A percentile compares a stretch with the other conserved stretches of the same genome.
Evolutionary conservation across 2,329 filamentous ascomycete species (phyloP).

Genomic region (Microcyclospora tardicrescens): DNA sequence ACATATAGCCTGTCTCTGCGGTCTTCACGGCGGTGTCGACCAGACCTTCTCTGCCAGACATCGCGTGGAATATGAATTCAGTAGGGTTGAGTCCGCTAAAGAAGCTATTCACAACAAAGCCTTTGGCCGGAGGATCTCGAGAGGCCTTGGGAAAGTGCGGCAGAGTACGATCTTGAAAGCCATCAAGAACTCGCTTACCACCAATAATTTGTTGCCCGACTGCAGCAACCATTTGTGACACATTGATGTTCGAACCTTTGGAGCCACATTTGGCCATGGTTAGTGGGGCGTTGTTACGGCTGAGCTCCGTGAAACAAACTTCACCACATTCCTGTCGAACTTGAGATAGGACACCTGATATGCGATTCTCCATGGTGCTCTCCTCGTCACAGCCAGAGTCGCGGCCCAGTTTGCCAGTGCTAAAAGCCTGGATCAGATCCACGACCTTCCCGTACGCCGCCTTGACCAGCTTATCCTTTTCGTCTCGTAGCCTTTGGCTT

Average conservation of each 20-base stretch:
- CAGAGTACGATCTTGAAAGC: conserved; percentile 88
- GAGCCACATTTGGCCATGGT: conserved; percentile 97
- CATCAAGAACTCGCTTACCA: conserved; percentile 81
- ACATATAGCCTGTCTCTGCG: conserved; percentile 98
- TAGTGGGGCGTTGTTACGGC: conserved; percentile 79
- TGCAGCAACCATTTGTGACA: conserved; percentile 95
- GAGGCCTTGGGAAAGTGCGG: conserved; percentile 93
- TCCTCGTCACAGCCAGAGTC: conserved; percentile 83
- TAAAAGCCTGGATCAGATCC: conserved; percentile 68
- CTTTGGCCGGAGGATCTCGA: conserved; percentile 84
- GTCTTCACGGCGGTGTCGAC: conserved; percentile 99
- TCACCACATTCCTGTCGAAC: conserved; percentile 85
- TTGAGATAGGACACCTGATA: conserved; percentile 82
- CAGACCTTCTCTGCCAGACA: conserved; percentile 93
- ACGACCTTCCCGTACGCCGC: conserved; percentile 72
- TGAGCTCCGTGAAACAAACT: conserved; percentile 80
- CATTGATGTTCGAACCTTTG: conserved; percentile 95
- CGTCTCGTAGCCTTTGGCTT: conserved; percentile 51
- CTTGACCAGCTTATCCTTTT: conserved; percentile 65
- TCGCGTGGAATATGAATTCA: conserved; percentile 96
- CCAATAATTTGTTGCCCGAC: conserved; percentile 98
- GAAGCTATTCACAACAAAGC: conserved; percentile 95
- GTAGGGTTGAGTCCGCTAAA: conserved; percentile 81
- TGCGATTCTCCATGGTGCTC: conserved; percentile 76
- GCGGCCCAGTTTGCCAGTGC: conserved; percentile 68